Evolutionary conservation across 2,329 filamentous ascomycete species (phyloP).

Genomic region (Curvularia sp.): DNA sequence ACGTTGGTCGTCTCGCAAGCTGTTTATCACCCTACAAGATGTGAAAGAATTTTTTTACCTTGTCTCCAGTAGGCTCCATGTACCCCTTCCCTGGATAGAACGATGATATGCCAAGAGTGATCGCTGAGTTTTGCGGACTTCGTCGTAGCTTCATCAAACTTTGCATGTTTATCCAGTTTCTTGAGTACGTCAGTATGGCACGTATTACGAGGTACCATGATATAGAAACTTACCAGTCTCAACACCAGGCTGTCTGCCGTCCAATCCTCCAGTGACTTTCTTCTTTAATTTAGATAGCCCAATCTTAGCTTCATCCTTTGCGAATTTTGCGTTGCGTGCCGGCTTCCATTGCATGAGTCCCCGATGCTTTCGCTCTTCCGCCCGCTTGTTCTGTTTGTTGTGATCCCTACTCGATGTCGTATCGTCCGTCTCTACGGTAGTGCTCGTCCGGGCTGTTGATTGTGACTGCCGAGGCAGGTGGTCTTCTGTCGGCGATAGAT

Average conservation of each 20-base stretch:
- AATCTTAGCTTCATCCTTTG: slow-evolving; percentile 84
- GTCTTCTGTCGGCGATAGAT: slow-evolving; percentile 36
- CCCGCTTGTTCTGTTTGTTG: slow-evolving; percentile 71
- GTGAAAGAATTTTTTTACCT: not conserved
- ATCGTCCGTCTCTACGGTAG: slow-evolving; percentile 25
- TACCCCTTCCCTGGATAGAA: not conserved
- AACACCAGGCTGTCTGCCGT: slow-evolving; percentile 84
- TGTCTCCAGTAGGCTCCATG: not conserved
- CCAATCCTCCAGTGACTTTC: slow-evolving; percentile 73
- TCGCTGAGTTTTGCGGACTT: not conserved
- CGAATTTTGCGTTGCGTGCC: slow-evolving; percentile 83
- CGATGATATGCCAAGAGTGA: not conserved
- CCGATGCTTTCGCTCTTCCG: slow-evolving; percentile 81
- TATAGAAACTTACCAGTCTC: slow-evolving; percentile 66
- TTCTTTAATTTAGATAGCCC: slow-evolving; percentile 78
- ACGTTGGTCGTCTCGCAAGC: not conserved
- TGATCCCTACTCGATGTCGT: slow-evolving; percentile 62
- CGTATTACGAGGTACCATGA: slow-evolving; percentile 12
- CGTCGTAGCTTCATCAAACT: not conserved
- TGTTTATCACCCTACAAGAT: not conserved
- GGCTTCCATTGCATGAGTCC: slow-evolving; percentile 97
- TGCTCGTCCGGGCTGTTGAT: slow-evolving; percentile 40
- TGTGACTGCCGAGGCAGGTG: slow-evolving; percentile 33
- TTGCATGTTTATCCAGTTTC: slow-evolving; percentile 30
- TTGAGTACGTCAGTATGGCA: slow-evolving; percentile 23